These are phyloP conservation scores for Sclerospora graminicola DNA, from an alignment of 352 stramenopile genomes.

Conservation along the genomic window DNA sequence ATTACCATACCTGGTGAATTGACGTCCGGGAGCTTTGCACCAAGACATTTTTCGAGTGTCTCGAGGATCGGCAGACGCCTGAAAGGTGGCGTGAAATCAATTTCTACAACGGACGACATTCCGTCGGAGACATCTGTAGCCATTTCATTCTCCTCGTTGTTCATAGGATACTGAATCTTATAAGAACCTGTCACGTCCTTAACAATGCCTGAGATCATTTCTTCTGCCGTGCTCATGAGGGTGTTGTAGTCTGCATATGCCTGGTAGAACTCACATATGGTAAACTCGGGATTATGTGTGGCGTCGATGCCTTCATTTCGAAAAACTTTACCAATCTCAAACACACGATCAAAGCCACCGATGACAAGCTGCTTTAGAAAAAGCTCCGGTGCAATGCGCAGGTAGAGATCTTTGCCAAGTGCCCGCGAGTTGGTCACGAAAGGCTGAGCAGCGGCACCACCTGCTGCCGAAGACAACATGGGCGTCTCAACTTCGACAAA, in stretches of 20 bases:
- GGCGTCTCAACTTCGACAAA: slow-evolving; percentile 94
- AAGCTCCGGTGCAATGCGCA: slow-evolving; percentile 95
- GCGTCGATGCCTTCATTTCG: slow-evolving; percentile 96
- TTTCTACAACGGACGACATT: slow-evolving; percentile 55
- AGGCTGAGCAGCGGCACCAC: slow-evolving; percentile 93
- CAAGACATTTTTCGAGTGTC: slow-evolving; percentile 89
- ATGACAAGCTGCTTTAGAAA: slow-evolving; percentile 96
- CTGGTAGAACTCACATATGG: slow-evolving; percentile 98
- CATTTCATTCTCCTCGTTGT: slow-evolving; percentile 26
- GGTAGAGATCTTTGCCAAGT: slow-evolving; percentile 92
- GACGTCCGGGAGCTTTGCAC: slow-evolving; percentile 55
- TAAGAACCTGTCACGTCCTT: slow-evolving; percentile 94
- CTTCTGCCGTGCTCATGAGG: slow-evolving; percentile 96
- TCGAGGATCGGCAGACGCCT: slow-evolving; percentile 94
- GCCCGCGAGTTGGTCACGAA: slow-evolving; percentile 98
- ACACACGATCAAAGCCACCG: slow-evolving; percentile 96
- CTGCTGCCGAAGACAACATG: slow-evolving; percentile 97
- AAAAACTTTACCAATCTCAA: slow-evolving; percentile 98
- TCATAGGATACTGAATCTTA: slow-evolving; percentile 92
- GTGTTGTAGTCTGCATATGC: slow-evolving; percentile 99
- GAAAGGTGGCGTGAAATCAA: slow-evolving; percentile 98
- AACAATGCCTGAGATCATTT: slow-evolving; percentile 96
- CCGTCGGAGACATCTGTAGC: slow-evolving; percentile 5
- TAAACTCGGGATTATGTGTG: slow-evolving; percentile 99
- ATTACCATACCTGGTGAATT: slow-evolving; percentile 37